Evolutionary conservation across 2,329 filamentous ascomycete genomes (phyloP).

Genomic region (Mycosphaerelloides madeirae): DNA sequence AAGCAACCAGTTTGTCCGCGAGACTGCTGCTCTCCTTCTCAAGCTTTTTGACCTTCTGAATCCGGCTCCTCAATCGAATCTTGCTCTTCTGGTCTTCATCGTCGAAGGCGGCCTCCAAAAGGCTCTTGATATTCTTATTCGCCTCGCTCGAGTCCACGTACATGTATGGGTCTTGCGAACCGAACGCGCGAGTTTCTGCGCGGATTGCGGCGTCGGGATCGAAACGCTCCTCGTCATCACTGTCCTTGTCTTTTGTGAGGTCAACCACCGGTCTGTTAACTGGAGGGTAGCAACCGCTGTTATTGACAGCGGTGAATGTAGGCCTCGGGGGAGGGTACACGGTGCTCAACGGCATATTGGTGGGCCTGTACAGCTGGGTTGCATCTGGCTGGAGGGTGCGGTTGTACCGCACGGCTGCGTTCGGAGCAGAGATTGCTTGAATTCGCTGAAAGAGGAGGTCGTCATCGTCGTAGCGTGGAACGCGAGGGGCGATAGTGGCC

Average conservation of each 20-base stretch:
- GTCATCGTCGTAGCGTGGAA: neutral
- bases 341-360: slow-evolving; percentile 42
- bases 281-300: slow-evolving; percentile 3
- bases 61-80: slow-evolving; percentile 41
- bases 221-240: slow-evolving; percentile 39
- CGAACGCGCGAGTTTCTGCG: slow-evolving; percentile 47
- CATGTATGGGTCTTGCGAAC: slow-evolving; percentile 50
- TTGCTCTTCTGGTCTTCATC: slow-evolving; percentile 59
- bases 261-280: slow-evolving; percentile 37
- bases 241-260: slow-evolving; percentile 39
- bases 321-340: slow-evolving; percentile 50
- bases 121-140: slow-evolving; percentile 69
- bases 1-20: slow-evolving; percentile 41
- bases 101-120: slow-evolving; percentile 77
- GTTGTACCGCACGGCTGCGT: slow-evolving; percentile 4
- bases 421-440: slow-evolving; percentile 23
- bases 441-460: slow-evolving; percentile 3
- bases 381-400: slow-evolving; percentile 26
- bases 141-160: slow-evolving; percentile 70
- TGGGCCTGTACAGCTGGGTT: slow-evolving; percentile 41
- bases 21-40: slow-evolving; percentile 38
- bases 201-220: slow-evolving; percentile 45
- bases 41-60: slow-evolving; percentile 37
- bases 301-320: slow-evolving; percentile 47
- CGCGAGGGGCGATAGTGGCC: slow-evolving; percentile 6